Conservation (phyloP, 306 rosid genomes). For the Vigna trinervia region DNA sequence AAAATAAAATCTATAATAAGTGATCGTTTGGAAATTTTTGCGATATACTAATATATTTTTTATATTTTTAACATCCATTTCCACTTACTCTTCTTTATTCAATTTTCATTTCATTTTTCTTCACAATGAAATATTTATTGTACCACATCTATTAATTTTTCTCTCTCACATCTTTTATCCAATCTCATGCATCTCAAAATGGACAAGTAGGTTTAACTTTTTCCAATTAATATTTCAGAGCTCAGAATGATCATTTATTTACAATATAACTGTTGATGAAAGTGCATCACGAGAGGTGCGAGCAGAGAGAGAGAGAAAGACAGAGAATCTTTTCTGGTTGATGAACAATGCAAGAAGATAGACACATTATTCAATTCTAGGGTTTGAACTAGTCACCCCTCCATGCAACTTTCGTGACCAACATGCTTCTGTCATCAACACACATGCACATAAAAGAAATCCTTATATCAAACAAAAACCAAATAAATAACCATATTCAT, state of each 20-base stretch:
- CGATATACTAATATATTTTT: neutral
- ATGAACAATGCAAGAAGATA: constrained; percentile 48
- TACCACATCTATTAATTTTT: neutral
- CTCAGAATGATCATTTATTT: constrained; percentile 29
- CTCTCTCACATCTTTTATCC: neutral
- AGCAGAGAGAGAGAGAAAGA: constrained; percentile 34
- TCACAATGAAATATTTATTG: too few relatives aligned
- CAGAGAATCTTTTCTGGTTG: constrained; percentile 52
- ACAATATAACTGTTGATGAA: neutral
- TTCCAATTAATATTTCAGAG: neutral
- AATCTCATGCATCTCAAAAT: neutral
- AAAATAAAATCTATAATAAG: too few relatives aligned
- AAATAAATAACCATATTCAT: constrained; percentile 41
- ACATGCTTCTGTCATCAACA: constrained; percentile 48
- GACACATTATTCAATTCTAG: constrained; percentile 46
- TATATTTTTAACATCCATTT: neutral
- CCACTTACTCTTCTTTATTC: too few relatives aligned
- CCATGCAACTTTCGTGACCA: constrained; percentile 74
- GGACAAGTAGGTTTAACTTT: neutral
- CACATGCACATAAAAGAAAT: constrained; percentile 18
- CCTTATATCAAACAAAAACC: constrained; percentile 12
- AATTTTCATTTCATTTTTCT: too few relatives aligned
- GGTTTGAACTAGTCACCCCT: constrained; percentile 56
- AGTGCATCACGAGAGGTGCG: constrained; percentile 47
- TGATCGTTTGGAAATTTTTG: neutral